Conservation (phyloP, 345 rosid species). For the Eucalyptus paniculata region DNA sequence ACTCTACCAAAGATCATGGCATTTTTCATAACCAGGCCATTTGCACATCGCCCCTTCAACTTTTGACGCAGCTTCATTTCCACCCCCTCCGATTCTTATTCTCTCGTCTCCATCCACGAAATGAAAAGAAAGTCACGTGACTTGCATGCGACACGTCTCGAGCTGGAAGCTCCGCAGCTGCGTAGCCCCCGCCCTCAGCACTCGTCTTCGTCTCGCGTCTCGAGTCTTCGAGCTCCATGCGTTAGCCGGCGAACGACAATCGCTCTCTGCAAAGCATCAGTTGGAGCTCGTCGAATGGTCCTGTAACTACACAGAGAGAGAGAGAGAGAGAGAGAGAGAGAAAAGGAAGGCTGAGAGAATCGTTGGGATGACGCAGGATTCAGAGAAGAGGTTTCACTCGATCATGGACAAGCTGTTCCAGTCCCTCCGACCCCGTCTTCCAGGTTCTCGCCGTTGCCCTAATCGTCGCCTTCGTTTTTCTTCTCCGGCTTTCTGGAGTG, state of each 20-base stretch:
- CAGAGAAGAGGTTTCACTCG: constrained; percentile 75
- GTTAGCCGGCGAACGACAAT: neutral
- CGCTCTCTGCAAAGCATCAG: neutral
- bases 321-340: neutral
- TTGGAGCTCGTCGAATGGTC: neutral
- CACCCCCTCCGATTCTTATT: neutral
- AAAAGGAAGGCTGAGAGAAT: neutral
- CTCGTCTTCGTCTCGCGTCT: neutral
- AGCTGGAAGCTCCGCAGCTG: neutral
- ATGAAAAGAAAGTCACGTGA: neutral
- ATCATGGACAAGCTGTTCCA: constrained; percentile 83
- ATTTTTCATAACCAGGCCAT: neutral
- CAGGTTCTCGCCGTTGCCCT: constrained; percentile 17
- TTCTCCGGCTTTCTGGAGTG: neutral
- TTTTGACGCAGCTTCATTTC: neutral
- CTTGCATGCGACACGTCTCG: neutral
- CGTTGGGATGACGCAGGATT: constrained; percentile 41
- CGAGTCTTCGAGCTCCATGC: neutral
- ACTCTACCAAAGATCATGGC: neutral
- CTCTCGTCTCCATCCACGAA: neutral
- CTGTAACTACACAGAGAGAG: neutral
- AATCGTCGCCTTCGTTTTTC: neutral
- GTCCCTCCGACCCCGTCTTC: constrained; percentile 30
- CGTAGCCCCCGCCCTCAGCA: neutral
- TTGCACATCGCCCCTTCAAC: neutral